Base-by-base conservation (phyloP, 2,329 filamentous ascomycete genomes). In the Rutstroemia sp. region DNA sequence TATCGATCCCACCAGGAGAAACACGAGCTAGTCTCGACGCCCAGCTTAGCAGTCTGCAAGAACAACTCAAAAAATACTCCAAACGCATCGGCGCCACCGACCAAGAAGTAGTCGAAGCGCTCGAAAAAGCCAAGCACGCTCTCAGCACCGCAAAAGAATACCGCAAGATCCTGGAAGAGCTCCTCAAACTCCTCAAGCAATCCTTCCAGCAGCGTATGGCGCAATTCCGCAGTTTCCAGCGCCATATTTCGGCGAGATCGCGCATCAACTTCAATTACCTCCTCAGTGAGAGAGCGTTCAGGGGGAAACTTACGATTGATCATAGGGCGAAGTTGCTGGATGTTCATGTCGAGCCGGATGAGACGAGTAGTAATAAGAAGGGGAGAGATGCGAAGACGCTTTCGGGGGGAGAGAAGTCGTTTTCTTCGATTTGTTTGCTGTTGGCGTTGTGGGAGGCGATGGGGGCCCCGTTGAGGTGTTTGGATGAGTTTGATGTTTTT, bases 401-500 rank as follows among this genome's bases (percentile, higher is more conserved):
- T 1, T 96, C 92, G 8, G 94, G 94, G 53, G 94, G 94, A 30
- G 94, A 99, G 70, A 99, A 99, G 71, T 97, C 92, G 0, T 99
- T 97, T 71, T 95, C 92, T 3, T 96, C 92, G 4, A 95, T 97
- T 58, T 99, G 94, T 73, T 80, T 99, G 64, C 76, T 99, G 54
- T 78, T 99, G 34, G 84, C 91, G 2, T 86, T 99, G 17, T 99
- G 94, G 94, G 94, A 99, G 69, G 92, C 94, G 30, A 99, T 99
- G 87, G 92, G 94, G 10, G 95, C 91, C 17, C 92, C 92, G 0
- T 87, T 99, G 59, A 84, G 94, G 54, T 99, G 94, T 68, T 78
- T 99, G 54, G 94, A 99, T 72, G 94, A 99, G 72, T 99, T 97
- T 68, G 94, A 99, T 70, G 94, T 99, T 34, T 99, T 96, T 77